Base-by-base conservation (phyloP, 768 basidiomycete species). In the Termitomyces sp. region DNA sequence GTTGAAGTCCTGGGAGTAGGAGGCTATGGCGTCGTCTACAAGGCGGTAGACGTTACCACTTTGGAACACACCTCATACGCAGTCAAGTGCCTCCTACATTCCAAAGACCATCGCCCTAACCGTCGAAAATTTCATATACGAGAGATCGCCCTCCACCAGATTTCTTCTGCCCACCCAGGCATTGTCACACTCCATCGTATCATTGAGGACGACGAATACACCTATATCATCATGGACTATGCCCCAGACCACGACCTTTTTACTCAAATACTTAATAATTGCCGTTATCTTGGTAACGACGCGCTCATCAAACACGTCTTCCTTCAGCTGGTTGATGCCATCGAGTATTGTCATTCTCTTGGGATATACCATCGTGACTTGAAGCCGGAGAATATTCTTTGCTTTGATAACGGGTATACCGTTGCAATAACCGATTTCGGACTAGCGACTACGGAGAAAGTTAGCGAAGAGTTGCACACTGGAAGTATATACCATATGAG, bases 401-500 rank as follows among this genome's bases (percentile, higher is more conserved):
- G 94, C 74, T 90, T 88, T 78, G 82, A 88, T 71, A 75, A 82
- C 64, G 95, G 94, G 52, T 78, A 82, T 65, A 81, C 85, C 55
- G 84, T 97, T 56, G 88, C 92, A 56, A 84, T 98, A 64, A 96
- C 95, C 42, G 96, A 98, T 76, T 98, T 98, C 73, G 96, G 96
- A 29, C 83, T 98, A 7, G 90, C 96, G 2, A 97, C 96, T 5
- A 90, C 89, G 25, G 94, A 96, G 65, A 85, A 83, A 70, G 79
- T 84, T 59, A 94, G 92, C 68, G 83, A 83, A 58, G 96, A 98
- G 73, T 94, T 95, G 74, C 86, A 92, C 56, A 97, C 95, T 40
- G 96, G 96, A n/a, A 95, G 92, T 68, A 86, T 95, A n/a, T 97
- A 94, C 74, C 96, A 97, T 75, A 96, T 98, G 91, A 95, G 93